These are phyloP conservation scores for Ceriops tagal DNA, from an alignment of 345 rosid genomes.

Conservation along the genomic window DNA sequence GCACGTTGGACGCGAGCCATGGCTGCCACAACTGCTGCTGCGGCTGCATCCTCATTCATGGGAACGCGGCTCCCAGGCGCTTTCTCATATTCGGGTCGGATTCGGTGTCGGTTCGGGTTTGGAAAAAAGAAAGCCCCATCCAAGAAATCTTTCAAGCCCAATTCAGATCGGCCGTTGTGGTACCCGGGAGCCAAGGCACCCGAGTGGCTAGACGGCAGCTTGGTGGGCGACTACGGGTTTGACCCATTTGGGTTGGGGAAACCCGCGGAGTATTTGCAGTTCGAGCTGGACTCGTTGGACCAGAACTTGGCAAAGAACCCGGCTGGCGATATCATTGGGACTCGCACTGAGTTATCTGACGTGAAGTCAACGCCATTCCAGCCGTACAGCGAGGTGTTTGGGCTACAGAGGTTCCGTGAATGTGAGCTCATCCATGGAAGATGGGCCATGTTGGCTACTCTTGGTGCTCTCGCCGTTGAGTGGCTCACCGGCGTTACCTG, in stretches of 20 bases:
- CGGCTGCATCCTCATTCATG: conserved; percentile 56
- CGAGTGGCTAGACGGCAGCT: conserved; percentile 58
- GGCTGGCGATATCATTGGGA: conserved; percentile 60
- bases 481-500: conserved; percentile 73
- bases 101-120: conserved; percentile 58
- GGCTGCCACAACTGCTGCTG: conserved; percentile 58
- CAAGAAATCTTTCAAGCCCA: conserved; percentile 34
- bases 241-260: conserved; percentile 74
- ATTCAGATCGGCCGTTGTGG: conserved; percentile 56
- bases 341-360: conserved; percentile 42
- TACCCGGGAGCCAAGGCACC: conserved; percentile 69
- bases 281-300: conserved; percentile 64
- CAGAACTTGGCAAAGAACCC: conserved; percentile 64
- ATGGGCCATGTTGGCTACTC: conserved; percentile 85
- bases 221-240: conserved; percentile 74
- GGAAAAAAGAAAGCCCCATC: conserved; percentile 40
- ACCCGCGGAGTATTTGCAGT: conserved; percentile 73
- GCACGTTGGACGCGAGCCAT: conserved; percentile 20
- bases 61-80: conserved; percentile 52
- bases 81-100: conserved; percentile 35
- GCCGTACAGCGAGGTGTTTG: conserved; percentile 73
- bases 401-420: conserved; percentile 71
- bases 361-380: conserved; percentile 63
- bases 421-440: conserved; percentile 77
- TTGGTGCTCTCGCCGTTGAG: conserved; percentile 66